Percentiles rank a stretch among this genome's conserved stretches.
Conservation (phyloP, 768 basidiomycete genomes). For the Cystobasidium onofrii region DNA sequence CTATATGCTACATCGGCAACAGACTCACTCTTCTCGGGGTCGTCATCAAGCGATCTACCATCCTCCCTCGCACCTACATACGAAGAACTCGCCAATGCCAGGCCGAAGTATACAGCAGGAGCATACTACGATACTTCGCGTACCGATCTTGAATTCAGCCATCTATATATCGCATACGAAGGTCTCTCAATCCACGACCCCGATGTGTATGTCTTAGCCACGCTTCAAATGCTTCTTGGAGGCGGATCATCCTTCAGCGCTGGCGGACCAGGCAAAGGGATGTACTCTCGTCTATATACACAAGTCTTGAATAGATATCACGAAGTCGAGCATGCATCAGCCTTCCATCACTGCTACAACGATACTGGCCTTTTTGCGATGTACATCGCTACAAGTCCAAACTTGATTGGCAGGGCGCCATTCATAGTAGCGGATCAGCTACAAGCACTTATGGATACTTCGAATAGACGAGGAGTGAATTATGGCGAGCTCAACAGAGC, state of each 20-base stretch:
- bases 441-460: conserved; percentile 60
- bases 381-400: conserved; percentile 70
- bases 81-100: conserved; percentile 44
- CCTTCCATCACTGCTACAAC: conserved; percentile 95
- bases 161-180: conserved; percentile 86
- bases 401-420: conserved; percentile 57
- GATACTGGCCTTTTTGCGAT: conserved; percentile 90
- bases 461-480: conserved; percentile 44
- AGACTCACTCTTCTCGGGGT: conserved; percentile 5
- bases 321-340: conserved; percentile 86
- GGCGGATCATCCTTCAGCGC: conserved; percentile 96
- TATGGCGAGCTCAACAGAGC: conserved; percentile 68
- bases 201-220: conserved; percentile 81
- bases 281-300: conserved; percentile 95
- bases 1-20: conserved; percentile 18
- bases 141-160: conserved; percentile 64
- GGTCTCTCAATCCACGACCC: conserved; percentile 76
- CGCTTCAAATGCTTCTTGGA: conserved; percentile 87
- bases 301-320: conserved; percentile 90
- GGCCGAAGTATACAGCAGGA: conserved; percentile 69
- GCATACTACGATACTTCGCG: conserved; percentile 55
- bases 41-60: neutral
- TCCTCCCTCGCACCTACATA: conserved; percentile 28
- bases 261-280: conserved; percentile 95
- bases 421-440: conserved; percentile 82